These are phyloP conservation scores for Fusarium subglutinans DNA, from an alignment of 2,329 filamentous ascomycete genomes.

Conservation along the genomic window DNA sequence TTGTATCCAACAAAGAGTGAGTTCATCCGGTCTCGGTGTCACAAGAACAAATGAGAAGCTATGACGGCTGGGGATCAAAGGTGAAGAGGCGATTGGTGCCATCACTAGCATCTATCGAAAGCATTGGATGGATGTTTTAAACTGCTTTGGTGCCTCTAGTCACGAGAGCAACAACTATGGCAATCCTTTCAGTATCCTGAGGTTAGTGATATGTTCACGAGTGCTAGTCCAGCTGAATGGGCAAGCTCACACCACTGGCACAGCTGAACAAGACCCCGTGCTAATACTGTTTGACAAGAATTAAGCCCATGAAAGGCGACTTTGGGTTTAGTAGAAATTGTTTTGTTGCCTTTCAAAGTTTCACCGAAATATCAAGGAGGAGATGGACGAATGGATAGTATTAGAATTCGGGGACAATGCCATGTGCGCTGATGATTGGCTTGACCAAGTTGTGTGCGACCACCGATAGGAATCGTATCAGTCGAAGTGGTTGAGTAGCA, in stretches of 20 bases:
- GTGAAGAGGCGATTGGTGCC: not conserved
- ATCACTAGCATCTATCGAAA: not conserved
- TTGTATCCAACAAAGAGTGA: constrained; percentile 5
- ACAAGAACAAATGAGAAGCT: not conserved
- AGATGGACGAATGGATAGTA: constrained; percentile 17
- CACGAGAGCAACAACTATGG: not conserved
- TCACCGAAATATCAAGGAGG: not conserved
- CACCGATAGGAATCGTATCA: not conserved
- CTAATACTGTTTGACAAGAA: constrained; percentile 30
- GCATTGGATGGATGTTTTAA: not conserved
- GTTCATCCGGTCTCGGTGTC: not conserved
- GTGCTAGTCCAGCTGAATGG: constrained; percentile 1
- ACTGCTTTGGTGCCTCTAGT: not conserved
- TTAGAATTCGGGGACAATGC: constrained; percentile 21
- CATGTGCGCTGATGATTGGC: constrained; percentile 48
- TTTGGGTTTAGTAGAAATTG: not conserved
- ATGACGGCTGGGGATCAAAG: too few species aligned
- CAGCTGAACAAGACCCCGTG: constrained; percentile 23
- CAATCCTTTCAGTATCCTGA: not conserved
- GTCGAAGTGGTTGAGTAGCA: constrained; percentile 9
- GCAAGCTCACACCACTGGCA: constrained; percentile 16
- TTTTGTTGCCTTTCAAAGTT: not conserved
- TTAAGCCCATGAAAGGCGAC: not conserved
- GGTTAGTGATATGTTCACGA: not conserved
- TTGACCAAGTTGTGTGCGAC: constrained; percentile 11